A percentile compares a stretch with the other conserved stretches of the same genome.
Evolutionary conservation across 306 rosid species (phyloP).

Genomic region (Castanea sativa): DNA sequence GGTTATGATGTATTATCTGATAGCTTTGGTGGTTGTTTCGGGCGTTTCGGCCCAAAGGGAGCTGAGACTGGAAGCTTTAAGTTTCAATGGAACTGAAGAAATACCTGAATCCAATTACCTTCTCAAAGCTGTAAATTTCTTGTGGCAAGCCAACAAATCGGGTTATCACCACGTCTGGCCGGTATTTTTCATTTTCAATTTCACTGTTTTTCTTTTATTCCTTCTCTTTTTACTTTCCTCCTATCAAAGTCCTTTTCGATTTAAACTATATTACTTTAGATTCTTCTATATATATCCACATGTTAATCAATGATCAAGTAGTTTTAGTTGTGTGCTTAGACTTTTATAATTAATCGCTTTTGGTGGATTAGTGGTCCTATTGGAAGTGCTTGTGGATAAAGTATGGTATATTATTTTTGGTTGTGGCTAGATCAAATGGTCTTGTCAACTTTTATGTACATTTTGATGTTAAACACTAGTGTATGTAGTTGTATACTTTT

Average conservation of each 20-base stretch:
- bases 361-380: too few relatives aligned
- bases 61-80: constrained; percentile 33
- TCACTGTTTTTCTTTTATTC: too few relatives aligned
- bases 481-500: too few relatives aligned
- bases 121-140: constrained; percentile 50
- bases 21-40: constrained; percentile 44
- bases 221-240: neutral
- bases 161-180: constrained; percentile 86
- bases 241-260: neutral
- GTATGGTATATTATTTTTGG: too few relatives aligned
- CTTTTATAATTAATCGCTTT: too few relatives aligned
- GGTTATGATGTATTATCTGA: constrained; percentile 33
- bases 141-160: constrained; percentile 57
- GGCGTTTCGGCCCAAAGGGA: constrained; percentile 67
- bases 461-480: too few relatives aligned
- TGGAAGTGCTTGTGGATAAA: too few relatives aligned
- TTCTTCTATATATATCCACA: too few relatives aligned
- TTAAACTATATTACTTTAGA: neutral
- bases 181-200: constrained; percentile 32
- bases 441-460: too few relatives aligned
- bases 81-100: constrained; percentile 28
- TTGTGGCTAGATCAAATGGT: too few relatives aligned
- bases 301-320: too few relatives aligned
- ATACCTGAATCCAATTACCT: constrained; percentile 28
- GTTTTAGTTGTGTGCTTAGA: too few relatives aligned